Evolutionary conservation across 1,139 yeast genomes (phyloP).

Genomic region (Yamadazyma diddensiae): DNA sequence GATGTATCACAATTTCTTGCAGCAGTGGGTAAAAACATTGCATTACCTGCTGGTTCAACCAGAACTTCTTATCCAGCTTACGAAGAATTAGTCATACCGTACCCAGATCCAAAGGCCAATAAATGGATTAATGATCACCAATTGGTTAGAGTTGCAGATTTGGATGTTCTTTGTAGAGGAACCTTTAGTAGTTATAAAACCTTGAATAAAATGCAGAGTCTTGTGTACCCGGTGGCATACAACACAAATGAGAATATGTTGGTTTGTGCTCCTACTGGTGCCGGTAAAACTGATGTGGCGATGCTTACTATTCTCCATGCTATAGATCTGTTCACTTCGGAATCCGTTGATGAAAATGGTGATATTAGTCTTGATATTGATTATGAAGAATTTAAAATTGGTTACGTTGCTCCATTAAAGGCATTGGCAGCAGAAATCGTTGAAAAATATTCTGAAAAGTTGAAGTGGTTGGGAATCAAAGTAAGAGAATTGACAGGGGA

Average conservation of each 20-base stretch:
- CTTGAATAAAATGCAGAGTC: slow-evolving; percentile 85
- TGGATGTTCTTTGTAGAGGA: slow-evolving; percentile 78
- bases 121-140: slow-evolving; percentile 50
- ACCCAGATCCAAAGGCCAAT: slow-evolving; percentile 50
- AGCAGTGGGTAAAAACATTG: slow-evolving; percentile 74
- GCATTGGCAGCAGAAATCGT: slow-evolving; percentile 98
- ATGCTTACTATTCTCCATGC: slow-evolving; percentile 70
- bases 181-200: slow-evolving; percentile 78
- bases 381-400: slow-evolving; percentile 70
- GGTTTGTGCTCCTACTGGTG: slow-evolving; percentile 98
- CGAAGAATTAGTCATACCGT: slow-evolving; percentile 79
- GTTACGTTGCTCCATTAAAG: slow-evolving; percentile 90
- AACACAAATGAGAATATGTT: slow-evolving; percentile 93
- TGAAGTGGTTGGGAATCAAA: slow-evolving; percentile 79
- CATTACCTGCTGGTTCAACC: slow-evolving; percentile 79
- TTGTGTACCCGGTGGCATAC: slow-evolving; percentile 90
- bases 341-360: slow-evolving; percentile 45
- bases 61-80: slow-evolving; percentile 59
- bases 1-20: slow-evolving; percentile 63
- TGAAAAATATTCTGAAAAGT: slow-evolving; percentile 75
- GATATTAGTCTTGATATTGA: slow-evolving; percentile 58
- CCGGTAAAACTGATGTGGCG: slow-evolving; percentile 97
- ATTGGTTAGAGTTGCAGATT: slow-evolving; percentile 54
- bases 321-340: slow-evolving; percentile 58
- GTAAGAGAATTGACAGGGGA: slow-evolving; percentile 95